phyloP scores from a whole-genome alignment of 2,329 filamentous ascomycete species.

The Colletotrichum spinosum region DNA sequence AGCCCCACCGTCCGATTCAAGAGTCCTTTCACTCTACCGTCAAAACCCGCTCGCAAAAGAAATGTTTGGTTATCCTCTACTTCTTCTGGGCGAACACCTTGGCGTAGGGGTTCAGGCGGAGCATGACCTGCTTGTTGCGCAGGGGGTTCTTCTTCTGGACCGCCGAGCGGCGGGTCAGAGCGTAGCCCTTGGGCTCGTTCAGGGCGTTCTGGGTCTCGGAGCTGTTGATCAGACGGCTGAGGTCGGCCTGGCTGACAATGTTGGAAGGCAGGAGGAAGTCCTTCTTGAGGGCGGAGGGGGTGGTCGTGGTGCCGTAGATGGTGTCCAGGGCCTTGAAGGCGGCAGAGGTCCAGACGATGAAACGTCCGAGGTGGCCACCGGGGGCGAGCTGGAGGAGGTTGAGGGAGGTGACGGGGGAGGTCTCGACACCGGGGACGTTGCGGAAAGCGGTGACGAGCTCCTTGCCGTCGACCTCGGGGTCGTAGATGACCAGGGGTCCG shows the following conservation, averaged over 20 bases:
- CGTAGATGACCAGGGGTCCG: constrained; percentile 97
- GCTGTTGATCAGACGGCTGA: constrained; percentile 98
- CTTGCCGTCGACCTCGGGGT: constrained; percentile 94
- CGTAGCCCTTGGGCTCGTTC: constrained; percentile 88
- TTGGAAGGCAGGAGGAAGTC: constrained; percentile 97
- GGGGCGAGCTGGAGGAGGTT: constrained; percentile 99
- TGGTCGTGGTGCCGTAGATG: constrained; percentile 95
- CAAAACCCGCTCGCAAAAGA: constrained; percentile 23
- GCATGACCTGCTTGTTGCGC: constrained; percentile 97
- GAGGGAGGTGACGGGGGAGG: constrained; percentile 89
- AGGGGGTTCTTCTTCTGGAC: constrained; percentile 99
- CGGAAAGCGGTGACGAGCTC: constrained; percentile 94
- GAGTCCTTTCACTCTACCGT: constrained; percentile 27
- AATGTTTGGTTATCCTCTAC: constrained; percentile 8
- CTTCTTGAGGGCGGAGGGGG: constrained; percentile 94
- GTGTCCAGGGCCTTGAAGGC: constrained; percentile 97
- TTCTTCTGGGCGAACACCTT: constrained; percentile 83
- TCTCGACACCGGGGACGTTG: constrained; percentile 99
- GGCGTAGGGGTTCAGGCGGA: constrained; percentile 98
- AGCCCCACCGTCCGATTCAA: constrained; percentile 36
- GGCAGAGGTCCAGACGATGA: constrained; percentile 98
- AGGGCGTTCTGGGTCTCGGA: constrained; percentile 98
- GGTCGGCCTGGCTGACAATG: constrained; percentile 92
- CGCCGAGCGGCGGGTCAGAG: constrained; percentile 86
- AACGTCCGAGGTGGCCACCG: constrained; percentile 98